Percentiles rank a stretch among this genome's conserved stretches.
These are phyloP conservation scores for Barnettozyma salicaria DNA, from an alignment of 805 yeast genomes.

Conservation along the genomic window DNA sequence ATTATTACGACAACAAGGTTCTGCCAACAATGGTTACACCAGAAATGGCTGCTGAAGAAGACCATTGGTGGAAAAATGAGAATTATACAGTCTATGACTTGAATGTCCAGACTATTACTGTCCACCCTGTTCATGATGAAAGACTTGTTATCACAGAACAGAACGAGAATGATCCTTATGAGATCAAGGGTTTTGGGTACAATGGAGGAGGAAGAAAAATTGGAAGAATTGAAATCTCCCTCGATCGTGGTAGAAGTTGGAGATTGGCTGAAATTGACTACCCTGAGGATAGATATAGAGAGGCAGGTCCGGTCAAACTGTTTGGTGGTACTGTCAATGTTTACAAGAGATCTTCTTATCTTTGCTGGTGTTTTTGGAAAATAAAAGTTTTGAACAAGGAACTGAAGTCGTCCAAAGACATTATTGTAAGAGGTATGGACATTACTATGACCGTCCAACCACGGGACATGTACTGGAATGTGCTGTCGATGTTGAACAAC, in stretches of 20 bases:
- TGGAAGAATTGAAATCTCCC: constrained; percentile 30
- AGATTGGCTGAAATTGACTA: constrained; percentile 26
- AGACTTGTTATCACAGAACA: constrained; percentile 11
- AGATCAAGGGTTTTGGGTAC: constrained; percentile 31
- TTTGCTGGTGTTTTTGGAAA: constrained; percentile 35
- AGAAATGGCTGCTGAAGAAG: constrained; percentile 28
- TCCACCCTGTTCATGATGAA: constrained; percentile 28
- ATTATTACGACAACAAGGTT: constrained; percentile 32
- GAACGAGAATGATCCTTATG: constrained; percentile 16
- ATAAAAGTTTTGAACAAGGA: constrained; percentile 21
- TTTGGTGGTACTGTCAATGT: constrained; percentile 32
- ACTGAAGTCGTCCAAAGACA: constrained; percentile 23
- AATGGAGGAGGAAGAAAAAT: constrained; percentile 33
- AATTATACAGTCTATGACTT: constrained; percentile 32
- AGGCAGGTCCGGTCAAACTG: constrained; percentile 27
- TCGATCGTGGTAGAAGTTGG: constrained; percentile 31
- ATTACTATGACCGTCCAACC: constrained; percentile 32
- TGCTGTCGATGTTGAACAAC: constrained; percentile 32
- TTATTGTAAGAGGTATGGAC: constrained; percentile 33
- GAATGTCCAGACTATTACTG: constrained; percentile 31
- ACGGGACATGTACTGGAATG: constrained; percentile 34
- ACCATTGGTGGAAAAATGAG: constrained; percentile 34
- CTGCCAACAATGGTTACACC: constrained; percentile 33
- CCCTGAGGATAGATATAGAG: constrained; percentile 30
- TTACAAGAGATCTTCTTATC: constrained; percentile 28